These are phyloP conservation scores for Salicornia ramosissima DNA, from an alignment of 148 eudicot species.

Conservation along the genomic window DNA sequence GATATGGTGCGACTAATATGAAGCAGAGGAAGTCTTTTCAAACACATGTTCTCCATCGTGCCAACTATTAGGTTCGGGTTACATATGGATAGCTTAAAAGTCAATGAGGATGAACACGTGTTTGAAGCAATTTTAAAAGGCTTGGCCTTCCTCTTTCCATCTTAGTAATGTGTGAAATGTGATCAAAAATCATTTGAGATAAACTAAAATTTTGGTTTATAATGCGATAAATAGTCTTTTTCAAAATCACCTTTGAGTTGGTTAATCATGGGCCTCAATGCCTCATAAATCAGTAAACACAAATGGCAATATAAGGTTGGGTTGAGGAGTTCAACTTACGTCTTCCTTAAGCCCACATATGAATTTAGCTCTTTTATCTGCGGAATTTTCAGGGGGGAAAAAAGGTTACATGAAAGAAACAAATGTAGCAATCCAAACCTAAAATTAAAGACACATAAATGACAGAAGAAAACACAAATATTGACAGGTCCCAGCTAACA, in stretches of 20 bases:
- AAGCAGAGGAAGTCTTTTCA: neutral
- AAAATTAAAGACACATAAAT: constrained; percentile 1
- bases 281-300: neutral
- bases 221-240: neutral
- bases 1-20: too few species aligned
- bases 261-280: neutral
- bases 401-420: constrained; percentile 7
- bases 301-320: neutral
- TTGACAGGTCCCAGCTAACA: neutral
- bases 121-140: too few species aligned
- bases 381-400: constrained; percentile 19
- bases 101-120: too few species aligned
- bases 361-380: constrained; percentile 97
- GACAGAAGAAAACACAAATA: neutral
- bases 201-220: neutral
- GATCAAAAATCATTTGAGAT: neutral
- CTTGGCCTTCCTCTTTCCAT: too few species aligned
- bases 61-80: neutral
- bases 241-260: neutral
- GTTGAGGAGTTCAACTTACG: constrained; percentile 32
- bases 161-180: neutral
- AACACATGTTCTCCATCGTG: neutral
- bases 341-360: constrained; percentile 85
- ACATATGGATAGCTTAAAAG: too few species aligned
- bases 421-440: constrained; percentile 1